Percentiles rank a stretch among this genome's conserved stretches.
These are phyloP conservation scores for Wallemia ichthyophaga DNA, from an alignment of 1,284 basidiomycete species.

Conservation along the genomic window DNA sequence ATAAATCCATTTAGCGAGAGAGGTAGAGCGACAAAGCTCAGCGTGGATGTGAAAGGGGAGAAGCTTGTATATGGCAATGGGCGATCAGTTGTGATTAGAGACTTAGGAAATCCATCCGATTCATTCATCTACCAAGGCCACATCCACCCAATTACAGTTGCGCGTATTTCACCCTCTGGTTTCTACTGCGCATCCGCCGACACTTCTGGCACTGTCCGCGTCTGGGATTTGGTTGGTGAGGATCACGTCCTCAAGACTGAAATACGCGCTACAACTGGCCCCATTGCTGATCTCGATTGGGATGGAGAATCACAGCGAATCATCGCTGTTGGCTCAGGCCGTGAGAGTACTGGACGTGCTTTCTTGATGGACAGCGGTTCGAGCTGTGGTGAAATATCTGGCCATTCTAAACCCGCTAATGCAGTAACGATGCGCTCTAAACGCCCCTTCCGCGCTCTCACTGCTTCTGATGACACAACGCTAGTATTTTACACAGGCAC, in stretches of 20 bases:
- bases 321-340: constrained; percentile 81
- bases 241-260: constrained; percentile 26
- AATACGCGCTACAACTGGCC: not conserved
- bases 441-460: constrained; percentile 69
- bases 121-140: constrained; percentile 44
- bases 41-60: constrained; percentile 34
- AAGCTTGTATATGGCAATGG: constrained; percentile 68
- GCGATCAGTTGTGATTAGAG: constrained; percentile 47
- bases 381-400: constrained; percentile 71
- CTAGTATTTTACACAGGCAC: constrained; percentile 58
- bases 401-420: constrained; percentile 73
- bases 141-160: constrained; percentile 55
- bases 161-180: constrained; percentile 70
- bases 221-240: constrained; percentile 79
- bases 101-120: constrained; percentile 22
- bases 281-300: constrained; percentile 74
- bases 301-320: constrained; percentile 89
- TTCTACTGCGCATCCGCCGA: constrained; percentile 87
- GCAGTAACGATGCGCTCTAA: constrained; percentile 67
- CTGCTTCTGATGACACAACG: constrained; percentile 49
- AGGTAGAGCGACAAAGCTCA: constrained; percentile 32
- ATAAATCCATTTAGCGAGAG: not conserved
- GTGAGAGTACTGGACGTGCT: constrained; percentile 61
- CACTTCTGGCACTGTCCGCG: constrained; percentile 42
- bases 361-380: constrained; percentile 68